phyloP scores from a whole-genome alignment of 2,329 filamentous ascomycete genomes.

The Exserohilum turcica region DNA sequence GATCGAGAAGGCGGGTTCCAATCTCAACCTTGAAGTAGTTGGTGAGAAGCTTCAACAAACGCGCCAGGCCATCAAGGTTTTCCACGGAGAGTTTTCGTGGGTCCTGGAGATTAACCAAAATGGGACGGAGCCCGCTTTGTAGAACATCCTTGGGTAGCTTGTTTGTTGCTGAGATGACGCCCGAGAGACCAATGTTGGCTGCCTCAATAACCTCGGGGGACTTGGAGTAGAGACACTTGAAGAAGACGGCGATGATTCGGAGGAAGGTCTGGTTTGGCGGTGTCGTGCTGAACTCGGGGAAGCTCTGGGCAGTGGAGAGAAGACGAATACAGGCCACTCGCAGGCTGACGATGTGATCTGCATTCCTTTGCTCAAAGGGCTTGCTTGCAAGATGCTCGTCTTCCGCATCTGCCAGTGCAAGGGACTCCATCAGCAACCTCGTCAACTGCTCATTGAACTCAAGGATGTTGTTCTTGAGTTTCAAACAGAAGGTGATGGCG shows the following conservation, averaged over 20 bases:
- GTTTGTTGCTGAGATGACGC: conserved; percentile 83
- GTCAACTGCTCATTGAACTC: conserved; percentile 91
- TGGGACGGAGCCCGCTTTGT: conserved; percentile 89
- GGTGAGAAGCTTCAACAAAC: conserved; percentile 86
- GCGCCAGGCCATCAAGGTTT: conserved; percentile 87
- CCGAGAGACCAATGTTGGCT: conserved; percentile 86
- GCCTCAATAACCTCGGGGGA: conserved; percentile 91
- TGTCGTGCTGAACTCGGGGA: conserved; percentile 85
- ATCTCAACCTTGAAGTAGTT: conserved; percentile 99
- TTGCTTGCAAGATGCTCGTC: conserved; percentile 87
- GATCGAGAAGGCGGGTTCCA: conserved; percentile 87
- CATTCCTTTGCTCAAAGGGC: conserved; percentile 91
- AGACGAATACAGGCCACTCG: conserved; percentile 93
- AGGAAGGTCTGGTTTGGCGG: conserved; percentile 66
- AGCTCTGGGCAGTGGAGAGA: conserved; percentile 88
- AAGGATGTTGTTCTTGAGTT: conserved; percentile 85
- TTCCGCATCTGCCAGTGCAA: conserved; percentile 91
- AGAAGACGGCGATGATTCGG: conserved; percentile 88
- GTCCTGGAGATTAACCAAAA: conserved; percentile 95
- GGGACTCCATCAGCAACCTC: conserved; percentile 86
- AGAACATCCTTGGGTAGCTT: conserved; percentile 94
- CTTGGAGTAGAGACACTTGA: conserved; percentile 94
- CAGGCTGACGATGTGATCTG: conserved; percentile 88
- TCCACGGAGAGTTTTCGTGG: conserved; percentile 86
- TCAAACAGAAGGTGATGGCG: conserved; percentile 93